Evolutionary conservation across 805 yeast genomes (phyloP), one percentile per base, ranked within the genome.

Genomic region (Pichia kluyveri): DNA sequence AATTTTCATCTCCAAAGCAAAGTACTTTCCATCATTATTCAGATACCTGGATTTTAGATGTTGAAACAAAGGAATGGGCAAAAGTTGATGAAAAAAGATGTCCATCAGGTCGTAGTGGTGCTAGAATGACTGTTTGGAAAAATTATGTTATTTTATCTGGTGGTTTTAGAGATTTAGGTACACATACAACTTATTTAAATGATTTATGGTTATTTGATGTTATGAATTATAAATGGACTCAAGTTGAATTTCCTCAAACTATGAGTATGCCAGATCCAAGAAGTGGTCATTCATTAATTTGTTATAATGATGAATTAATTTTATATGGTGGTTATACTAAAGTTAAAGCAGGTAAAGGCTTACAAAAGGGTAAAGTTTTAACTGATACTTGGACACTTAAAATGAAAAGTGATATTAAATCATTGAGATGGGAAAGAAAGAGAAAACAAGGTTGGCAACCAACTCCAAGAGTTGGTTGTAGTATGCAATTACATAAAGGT

Each of bases 151-250:
- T 93, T 17, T 60, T 93, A 56, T 86, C 76, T 57, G 99, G 99
- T 45, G 99, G 99, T 1, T 91, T 93, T 67, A 73, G 96, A 59
- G 99, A 91, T 63, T 70, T 90, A 56, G 95, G 96, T 14, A 65
- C 82, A 12, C 81, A 83, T 40, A 85, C 98, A 0, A 80, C 95
- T 0, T 91, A 91, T 62, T 67, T 89, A 50, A 74, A 77, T 56
- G 99, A 91, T 62, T 65, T 87, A 49, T 91, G 99, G 99, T 75
- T 89, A 6, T 91, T 91, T 68, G 98, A 91, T 65, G 76, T 90
- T 43, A 81, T 90, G 18, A 82, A 81, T 14, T 86, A 89, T 63
- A 90, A 88, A 64, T 91, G 99, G 99, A 76, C 73, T 50, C 93
- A 90, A 63, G 78, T 89, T 5, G 93, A 83, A 59, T 86, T 88